Conservation (phyloP, 2,329 filamentous ascomycete genomes). For the Trichoderma lentiforme region DNA sequence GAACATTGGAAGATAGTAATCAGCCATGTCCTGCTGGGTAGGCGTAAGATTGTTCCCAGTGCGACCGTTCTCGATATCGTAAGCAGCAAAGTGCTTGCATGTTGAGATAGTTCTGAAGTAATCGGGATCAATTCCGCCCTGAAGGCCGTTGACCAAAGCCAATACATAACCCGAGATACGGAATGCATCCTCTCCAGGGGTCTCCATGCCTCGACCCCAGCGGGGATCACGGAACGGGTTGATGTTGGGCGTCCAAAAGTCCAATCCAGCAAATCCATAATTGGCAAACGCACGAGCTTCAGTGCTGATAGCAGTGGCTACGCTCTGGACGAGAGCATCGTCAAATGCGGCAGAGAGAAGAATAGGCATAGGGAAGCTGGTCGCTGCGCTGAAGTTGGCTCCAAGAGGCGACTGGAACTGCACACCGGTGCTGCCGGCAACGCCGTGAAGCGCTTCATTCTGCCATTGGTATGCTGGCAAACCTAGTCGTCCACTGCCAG, state of each 20-base stretch:
- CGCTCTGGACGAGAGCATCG: slow-evolving; percentile 54
- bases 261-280: slow-evolving; percentile 49
- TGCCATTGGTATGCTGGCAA: slow-evolving; percentile 59
- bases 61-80: slow-evolving; percentile 53
- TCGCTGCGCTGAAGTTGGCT: slow-evolving; percentile 52
- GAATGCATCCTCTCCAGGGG: slow-evolving; percentile 55
- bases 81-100: slow-evolving; percentile 59
- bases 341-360: slow-evolving; percentile 61
- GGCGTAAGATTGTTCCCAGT: slow-evolving; percentile 56
- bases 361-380: slow-evolving; percentile 64
- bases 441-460: slow-evolving; percentile 61
- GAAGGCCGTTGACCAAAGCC: slow-evolving; percentile 51
- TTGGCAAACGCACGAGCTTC: slow-evolving; percentile 67
- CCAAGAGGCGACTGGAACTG: slow-evolving; percentile 26
- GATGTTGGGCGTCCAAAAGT: slow-evolving; percentile 66
- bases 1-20: slow-evolving; percentile 67
- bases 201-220: slow-evolving; percentile 61
- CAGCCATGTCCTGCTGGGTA: slow-evolving; percentile 58
- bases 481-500: slow-evolving; percentile 53
- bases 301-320: slow-evolving; percentile 54
- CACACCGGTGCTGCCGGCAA: slow-evolving; percentile 53
- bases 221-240: slow-evolving; percentile 62
- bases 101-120: slow-evolving; percentile 47
- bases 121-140: slow-evolving; percentile 31
- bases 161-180: slow-evolving; percentile 50